phyloP scores from a whole-genome alignment of 2,329 filamentous ascomycete species.

The Curvularia eragrostidis region DNA sequence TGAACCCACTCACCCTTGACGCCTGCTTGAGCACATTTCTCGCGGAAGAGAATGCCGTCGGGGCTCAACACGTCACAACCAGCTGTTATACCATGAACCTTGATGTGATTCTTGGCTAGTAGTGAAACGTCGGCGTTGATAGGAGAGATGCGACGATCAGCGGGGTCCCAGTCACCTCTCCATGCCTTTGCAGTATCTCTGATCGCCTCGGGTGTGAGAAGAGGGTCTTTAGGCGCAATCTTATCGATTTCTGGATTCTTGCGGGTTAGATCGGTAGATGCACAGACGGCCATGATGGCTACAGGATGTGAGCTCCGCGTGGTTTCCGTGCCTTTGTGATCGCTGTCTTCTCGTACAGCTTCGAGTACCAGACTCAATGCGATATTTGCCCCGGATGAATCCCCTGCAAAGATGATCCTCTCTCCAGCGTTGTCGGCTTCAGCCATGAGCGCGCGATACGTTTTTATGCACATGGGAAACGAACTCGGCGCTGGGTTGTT shows the following conservation, averaged over 20 bases:
- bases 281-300: conserved; percentile 56
- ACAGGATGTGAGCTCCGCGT: conserved; percentile 35
- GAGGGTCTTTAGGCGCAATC: conserved; percentile 54
- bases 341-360: conserved; percentile 45
- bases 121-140: conserved; percentile 55
- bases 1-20: conserved; percentile 63
- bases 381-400: conserved; percentile 64
- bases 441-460: conserved; percentile 54
- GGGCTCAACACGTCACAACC: conserved; percentile 62
- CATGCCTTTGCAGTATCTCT: conserved; percentile 53
- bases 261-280: conserved; percentile 58
- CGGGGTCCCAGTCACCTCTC: conserved; percentile 49
- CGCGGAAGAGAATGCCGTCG: conserved; percentile 58
- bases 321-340: conserved; percentile 9
- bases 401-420: conserved; percentile 59
- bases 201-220: conserved; percentile 54
- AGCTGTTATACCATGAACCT: conserved; percentile 61
- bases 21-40: conserved; percentile 52
- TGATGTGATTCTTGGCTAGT: conserved; percentile 49
- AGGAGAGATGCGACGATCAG: conserved; percentile 59
- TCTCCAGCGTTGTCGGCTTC: conserved; percentile 51
- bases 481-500: conserved; percentile 58
- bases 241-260: conserved; percentile 54
- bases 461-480: conserved; percentile 56
- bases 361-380: conserved; percentile 53